Evolutionary conservation across 192 early-diverging fungal genomes (phyloP), one percentile per base, ranked within the genome.

Genomic region (Neocallimastix lanati): DNA sequence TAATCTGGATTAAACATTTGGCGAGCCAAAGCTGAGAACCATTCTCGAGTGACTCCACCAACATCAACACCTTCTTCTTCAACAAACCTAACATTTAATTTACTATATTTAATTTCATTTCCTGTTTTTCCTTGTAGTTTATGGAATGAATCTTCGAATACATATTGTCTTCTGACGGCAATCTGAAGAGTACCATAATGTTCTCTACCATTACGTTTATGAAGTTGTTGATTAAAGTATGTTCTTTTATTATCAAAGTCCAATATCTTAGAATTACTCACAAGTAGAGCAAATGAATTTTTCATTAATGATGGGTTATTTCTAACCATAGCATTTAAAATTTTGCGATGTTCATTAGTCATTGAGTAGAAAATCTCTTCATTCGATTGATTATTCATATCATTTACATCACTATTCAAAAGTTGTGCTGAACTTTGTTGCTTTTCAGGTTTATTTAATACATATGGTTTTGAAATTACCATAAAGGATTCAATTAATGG

Each of bases 171-270:
- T 28, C 95, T 93, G 67, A 99, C 95, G 83, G 94, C 95, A 81
- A 99, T 88, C 78, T 93, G 92, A 77, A 99, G 83, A 7, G 90
- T 84, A 13, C 91, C 88, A 82, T 91, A 93, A 82, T 91, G 87
- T 28, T 91, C 87, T 25, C 92, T 86, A 18, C 79, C 83, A 77
- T 85, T 86, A 76, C 94, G 91, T 84, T 97, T 96, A 84, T 96
- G 96, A 77, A 99, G 87, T 79, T 96, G 95, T 83, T 96, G 96
- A 79, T 89, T 92, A 83, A 99, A 99, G 88, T 96, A 99, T 81
- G 96, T 96, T 28, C 96, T 90, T 87, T 99, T 99, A 88, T 98
- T 99, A 88, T 99, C 97, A 86, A 99, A 99, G 81, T 99, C 96
- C 67, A 99, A 87, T 81, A 98, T 94, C 82, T 96, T 97, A 77